Percentiles rank a stretch among this genome's conserved stretches.
Conservation (phyloP, 139 green algal genomes). For the Coelastrella sp. region DNA sequence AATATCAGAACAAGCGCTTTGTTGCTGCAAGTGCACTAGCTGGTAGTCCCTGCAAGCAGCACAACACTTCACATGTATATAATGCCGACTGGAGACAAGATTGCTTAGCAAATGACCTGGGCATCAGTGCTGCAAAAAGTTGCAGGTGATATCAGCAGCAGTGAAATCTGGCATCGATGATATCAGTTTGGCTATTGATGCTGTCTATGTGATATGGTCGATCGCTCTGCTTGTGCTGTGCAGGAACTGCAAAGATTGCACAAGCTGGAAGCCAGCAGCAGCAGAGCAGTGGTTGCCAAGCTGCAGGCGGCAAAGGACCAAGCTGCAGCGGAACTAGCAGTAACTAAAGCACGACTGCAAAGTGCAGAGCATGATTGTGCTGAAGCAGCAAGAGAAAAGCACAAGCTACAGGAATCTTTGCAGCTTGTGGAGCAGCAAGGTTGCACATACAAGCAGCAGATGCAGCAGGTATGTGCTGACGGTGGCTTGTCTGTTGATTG, state of each 20-base stretch:
- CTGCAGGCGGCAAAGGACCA: background rate
- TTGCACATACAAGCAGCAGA: background rate
- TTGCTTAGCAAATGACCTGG: no score
- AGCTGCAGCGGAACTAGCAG: conserved; percentile 1
- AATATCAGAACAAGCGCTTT: no score
- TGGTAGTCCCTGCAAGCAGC: no score
- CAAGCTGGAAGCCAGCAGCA: conserved; percentile 19
- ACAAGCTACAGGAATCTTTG: background rate
- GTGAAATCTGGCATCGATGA: no score
- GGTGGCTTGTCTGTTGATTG: no score
- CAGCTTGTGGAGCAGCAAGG: background rate
- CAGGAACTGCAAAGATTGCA: conserved; percentile 28
- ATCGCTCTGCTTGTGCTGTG: background rate
- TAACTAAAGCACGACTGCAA: background rate
- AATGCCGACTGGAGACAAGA: no score
- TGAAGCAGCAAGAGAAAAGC: background rate
- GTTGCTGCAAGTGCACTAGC: background rate
- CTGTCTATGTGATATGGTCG: background rate
- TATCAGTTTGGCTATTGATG: background rate
- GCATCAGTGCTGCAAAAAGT: no score
- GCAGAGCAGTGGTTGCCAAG: background rate
- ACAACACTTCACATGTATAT: no score
- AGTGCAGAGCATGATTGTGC: background rate
- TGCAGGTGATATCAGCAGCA: no score
- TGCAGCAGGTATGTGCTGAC: conserved; percentile 39